Percentiles rank a stretch among this genome's conserved stretches.
Conservation (phyloP, 1,284 basidiomycete species). For the Phylloporus sp. region DNA sequence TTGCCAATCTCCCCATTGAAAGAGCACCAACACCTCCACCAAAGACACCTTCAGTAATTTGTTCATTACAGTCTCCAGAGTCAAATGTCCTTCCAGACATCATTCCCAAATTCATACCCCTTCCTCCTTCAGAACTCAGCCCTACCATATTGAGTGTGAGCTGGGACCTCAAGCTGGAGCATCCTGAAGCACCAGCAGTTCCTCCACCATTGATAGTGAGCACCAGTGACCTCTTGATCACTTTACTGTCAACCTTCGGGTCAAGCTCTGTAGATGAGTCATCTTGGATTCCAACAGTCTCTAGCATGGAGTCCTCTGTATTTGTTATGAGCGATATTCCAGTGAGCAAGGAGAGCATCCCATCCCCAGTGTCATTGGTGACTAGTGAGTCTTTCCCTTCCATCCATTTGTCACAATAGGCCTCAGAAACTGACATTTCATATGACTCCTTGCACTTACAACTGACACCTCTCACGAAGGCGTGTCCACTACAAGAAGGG, state of each 20-base stretch:
- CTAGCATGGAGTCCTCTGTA: conserved; percentile 45
- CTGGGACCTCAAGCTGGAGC: conserved; percentile 35
- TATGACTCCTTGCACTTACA: conserved; percentile 74
- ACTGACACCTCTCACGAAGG: conserved; percentile 71
- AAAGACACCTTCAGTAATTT: conserved; percentile 39
- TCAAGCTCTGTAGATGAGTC: conserved; percentile 37
- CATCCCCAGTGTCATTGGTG: conserved; percentile 31
- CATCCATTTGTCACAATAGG: conserved; percentile 59
- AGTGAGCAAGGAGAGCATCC: conserved; percentile 39
- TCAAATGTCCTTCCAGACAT: conserved; percentile 33
- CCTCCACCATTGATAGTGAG: conserved; percentile 28
- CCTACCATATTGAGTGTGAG: conserved; percentile 38
- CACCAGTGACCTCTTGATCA: conserved; percentile 33
- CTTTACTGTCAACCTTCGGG: conserved; percentile 33
- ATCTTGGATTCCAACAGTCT: conserved; percentile 26
- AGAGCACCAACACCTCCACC: conserved; percentile 35
- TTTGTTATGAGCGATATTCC: conserved; percentile 33
- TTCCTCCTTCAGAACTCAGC: conserved; percentile 48
- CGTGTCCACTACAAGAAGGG: conserved; percentile 49
- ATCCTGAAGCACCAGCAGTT: conserved; percentile 15
- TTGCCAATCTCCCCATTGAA: conserved; percentile 35
- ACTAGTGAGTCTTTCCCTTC: conserved; percentile 44
- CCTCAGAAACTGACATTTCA: conserved; percentile 64
- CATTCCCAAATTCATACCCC: conserved; percentile 48
- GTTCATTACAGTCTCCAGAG: conserved; percentile 42